A percentile compares a stretch with the other conserved stretches of the same genome.
Evolutionary conservation across 176 grass and related monocot genomes (phyloP).

Genomic region (Aegilops sharonensis): DNA sequence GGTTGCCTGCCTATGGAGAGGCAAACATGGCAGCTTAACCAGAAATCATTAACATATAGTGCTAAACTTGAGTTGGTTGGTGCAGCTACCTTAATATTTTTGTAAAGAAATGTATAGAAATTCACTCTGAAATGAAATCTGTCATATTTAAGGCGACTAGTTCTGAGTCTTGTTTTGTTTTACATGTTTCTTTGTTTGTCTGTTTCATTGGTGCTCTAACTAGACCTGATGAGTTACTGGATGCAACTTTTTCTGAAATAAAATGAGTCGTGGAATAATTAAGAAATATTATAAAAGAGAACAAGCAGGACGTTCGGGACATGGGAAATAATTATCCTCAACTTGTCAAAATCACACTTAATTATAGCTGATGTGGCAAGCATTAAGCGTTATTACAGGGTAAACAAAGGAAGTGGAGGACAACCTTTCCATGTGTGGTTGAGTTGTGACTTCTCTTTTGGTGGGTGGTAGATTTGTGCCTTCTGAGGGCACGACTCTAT

Average conservation of each 20-base stretch:
- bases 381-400: not conserved
- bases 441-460: not conserved
- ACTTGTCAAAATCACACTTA: not conserved
- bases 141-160: not conserved
- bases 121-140: not conserved
- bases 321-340: not conserved
- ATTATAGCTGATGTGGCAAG: not conserved
- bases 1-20: not conserved
- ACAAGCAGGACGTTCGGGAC: not conserved
- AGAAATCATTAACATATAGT: not conserved
- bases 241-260: not conserved
- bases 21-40: slow-evolving; percentile 10
- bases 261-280: too few relatives aligned
- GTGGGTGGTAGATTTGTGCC: not conserved
- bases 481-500: not conserved
- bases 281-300: too few relatives aligned
- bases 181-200: not conserved
- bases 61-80: not conserved
- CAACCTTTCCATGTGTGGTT: not conserved
- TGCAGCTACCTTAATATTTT: not conserved
- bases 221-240: not conserved
- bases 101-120: not conserved
- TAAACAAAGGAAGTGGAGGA: not conserved
- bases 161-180: not conserved
- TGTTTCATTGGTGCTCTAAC: not conserved